Base-by-base conservation (phyloP, 2,329 filamentous ascomycete species). In the Colletotrichum limetticola region DNA sequence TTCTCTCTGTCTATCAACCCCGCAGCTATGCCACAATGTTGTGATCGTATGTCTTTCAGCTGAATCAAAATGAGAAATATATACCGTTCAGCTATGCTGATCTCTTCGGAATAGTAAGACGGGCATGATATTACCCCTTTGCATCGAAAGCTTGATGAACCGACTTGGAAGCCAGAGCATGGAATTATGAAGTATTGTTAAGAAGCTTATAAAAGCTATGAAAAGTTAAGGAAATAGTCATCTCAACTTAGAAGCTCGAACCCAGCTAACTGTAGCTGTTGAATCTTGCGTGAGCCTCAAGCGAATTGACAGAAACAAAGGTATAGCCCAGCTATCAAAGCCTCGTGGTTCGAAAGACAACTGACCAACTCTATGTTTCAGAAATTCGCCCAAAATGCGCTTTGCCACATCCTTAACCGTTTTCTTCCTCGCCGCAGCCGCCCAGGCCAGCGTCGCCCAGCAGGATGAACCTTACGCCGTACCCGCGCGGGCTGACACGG, bases 331-430 rank as follows among this genome's bases (percentile, higher is more conserved):
- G 3, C 19, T 19, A 19, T 5, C 19, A 35, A 6, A n/a, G 4
- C 22, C 9, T 14, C 19, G 7, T 5, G 26, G n/a, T 35, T 4
- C 46, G n/a, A 24, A 63, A 35, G 12, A 11, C n/a, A 2, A 12
- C 8, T 19, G 4, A 26, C 22, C 35, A 26, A 24, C n/a, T 24
- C 4, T 5, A 5, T 14, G n/a, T 22, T 11, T 2, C 37, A 58
- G 24, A 26, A 30, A 35, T 11, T 14, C 7, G 6, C 16, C 28
- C 28, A 75, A 59, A 28, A 76, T 76, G 75, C 72, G 66, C 26
- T 66, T 75, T 56, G 58, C 60, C 46, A 32, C 35, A 28, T 24
- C 56, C 49, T 4, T 74, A 19, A n/a, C 37, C 22, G n/a, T 67
- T 11, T 6, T 58, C 42, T 52, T 74, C 57, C 52, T 76, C 62